phyloP scores from a whole-genome alignment of 1,284 basidiomycete genomes.

The Inonotus hispidus region DNA sequence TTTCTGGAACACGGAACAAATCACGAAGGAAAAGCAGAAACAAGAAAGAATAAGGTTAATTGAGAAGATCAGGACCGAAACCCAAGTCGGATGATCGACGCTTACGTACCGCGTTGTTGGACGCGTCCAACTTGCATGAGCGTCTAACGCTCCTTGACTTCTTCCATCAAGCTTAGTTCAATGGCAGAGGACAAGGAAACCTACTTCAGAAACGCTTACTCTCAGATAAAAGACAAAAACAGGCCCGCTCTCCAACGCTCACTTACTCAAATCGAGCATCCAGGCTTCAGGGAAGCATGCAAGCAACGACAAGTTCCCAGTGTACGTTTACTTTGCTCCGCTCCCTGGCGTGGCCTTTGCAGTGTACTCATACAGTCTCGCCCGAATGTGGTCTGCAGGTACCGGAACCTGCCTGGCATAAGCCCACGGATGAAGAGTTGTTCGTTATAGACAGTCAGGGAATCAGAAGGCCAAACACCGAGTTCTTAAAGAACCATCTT shows the following conservation, averaged over 20 bases:
- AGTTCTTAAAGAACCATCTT: slow-evolving; percentile 91
- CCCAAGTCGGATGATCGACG: not conserved
- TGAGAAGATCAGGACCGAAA: not conserved
- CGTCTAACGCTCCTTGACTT: slow-evolving; percentile 1
- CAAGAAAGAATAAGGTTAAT: too few species aligned
- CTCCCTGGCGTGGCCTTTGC: not conserved
- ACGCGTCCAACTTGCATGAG: not conserved
- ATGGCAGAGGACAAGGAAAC: slow-evolving; percentile 11
- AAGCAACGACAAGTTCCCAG: slow-evolving; percentile 17
- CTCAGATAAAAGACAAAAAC: slow-evolving; percentile 15
- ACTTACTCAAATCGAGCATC: slow-evolving; percentile 9
- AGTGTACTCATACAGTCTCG: not conserved
- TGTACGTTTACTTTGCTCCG: slow-evolving; percentile 13
- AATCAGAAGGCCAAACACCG: slow-evolving; percentile 66
- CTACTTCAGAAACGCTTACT: slow-evolving; percentile 13
- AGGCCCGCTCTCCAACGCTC: slow-evolving; percentile 11
- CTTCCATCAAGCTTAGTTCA: not conserved
- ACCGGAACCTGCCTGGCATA: slow-evolving; percentile 62
- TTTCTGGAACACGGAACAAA: too few species aligned
- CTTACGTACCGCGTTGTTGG: not conserved
- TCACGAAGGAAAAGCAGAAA: too few species aligned
- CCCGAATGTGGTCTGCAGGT: slow-evolving; percentile 40
- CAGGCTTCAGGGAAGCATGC: slow-evolving; percentile 8
- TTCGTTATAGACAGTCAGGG: slow-evolving; percentile 39
- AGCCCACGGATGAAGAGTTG: slow-evolving; percentile 75